Evolutionary conservation across 1,284 basidiomycete genomes (phyloP).

Genomic region (Retiboletus flavoniger): DNA sequence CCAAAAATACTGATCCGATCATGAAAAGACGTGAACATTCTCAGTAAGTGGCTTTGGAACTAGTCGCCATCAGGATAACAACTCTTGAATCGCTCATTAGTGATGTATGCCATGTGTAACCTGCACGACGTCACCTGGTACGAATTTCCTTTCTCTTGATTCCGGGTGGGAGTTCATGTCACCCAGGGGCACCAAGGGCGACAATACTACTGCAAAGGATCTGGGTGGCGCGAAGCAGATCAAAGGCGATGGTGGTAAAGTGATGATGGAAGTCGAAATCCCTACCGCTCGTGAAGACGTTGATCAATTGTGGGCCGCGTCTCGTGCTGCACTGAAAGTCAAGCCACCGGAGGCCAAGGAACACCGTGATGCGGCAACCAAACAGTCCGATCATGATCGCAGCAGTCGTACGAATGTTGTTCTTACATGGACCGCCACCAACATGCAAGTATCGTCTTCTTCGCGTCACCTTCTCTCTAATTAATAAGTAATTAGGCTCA

Average conservation of each 20-base stretch:
- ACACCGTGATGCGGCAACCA: slow-evolving; percentile 83
- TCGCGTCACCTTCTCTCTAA: slow-evolving; percentile 10
- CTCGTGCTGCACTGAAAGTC: slow-evolving; percentile 63
- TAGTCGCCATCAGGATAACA: background rate
- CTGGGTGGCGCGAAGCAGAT: slow-evolving; percentile 87
- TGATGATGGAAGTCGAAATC: slow-evolving; percentile 81
- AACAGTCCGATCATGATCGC: slow-evolving; percentile 83
- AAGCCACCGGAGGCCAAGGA: slow-evolving; percentile 71
- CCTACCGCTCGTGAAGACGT: slow-evolving; percentile 82
- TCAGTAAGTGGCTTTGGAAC: slow-evolving; percentile 47
- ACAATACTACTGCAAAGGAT: slow-evolving; percentile 83
- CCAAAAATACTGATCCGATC: slow-evolving; percentile 12
- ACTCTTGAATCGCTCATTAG: slow-evolving; percentile 29
- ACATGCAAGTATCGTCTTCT: slow-evolving; percentile 55
- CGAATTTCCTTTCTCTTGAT: slow-evolving; percentile 5
- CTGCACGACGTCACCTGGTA: slow-evolving; percentile 85
- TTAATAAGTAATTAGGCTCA: slow-evolving; percentile 42
- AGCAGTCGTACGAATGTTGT: slow-evolving; percentile 85
- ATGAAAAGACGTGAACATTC: slow-evolving; percentile 77
- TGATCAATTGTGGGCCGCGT: slow-evolving; percentile 80
- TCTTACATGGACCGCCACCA: slow-evolving; percentile 81
- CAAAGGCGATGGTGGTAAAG: slow-evolving; percentile 79
- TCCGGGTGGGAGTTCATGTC: slow-evolving; percentile 4
- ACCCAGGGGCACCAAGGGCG: slow-evolving; percentile 82
- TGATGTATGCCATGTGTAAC: slow-evolving; percentile 92